A percentile compares a stretch with the other conserved stretches of the same genome.
Evolutionary conservation across 1,139 yeast genomes (phyloP).

Genomic region (Oligophagozyma castellii): DNA sequence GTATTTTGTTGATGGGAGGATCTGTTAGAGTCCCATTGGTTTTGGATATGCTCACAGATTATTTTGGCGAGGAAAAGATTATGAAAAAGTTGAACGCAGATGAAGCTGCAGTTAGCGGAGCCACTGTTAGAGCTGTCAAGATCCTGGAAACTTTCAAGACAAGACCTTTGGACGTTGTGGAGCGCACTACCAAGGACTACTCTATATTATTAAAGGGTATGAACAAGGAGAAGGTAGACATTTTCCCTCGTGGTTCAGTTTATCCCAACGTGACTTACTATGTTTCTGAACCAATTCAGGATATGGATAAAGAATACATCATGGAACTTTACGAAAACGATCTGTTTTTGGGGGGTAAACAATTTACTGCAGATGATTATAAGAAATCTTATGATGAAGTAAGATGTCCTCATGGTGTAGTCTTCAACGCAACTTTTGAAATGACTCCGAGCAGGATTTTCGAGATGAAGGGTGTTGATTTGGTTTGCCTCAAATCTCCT

Average conservation of each 20-base stretch:
- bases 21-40: slow-evolving; percentile 84
- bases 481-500: slow-evolving; percentile 30
- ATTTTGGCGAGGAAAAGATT: slow-evolving; percentile 48
- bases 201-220: slow-evolving; percentile 26
- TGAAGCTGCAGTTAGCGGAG: slow-evolving; percentile 86
- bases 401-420: slow-evolving; percentile 33
- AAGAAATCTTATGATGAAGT: slow-evolving; percentile 28
- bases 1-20: slow-evolving; percentile 83
- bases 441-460: slow-evolving; percentile 40
- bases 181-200: slow-evolving; percentile 36
- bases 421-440: slow-evolving; percentile 32
- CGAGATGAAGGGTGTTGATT: slow-evolving; percentile 29
- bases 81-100: slow-evolving; percentile 93
- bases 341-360: slow-evolving; percentile 30
- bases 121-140: slow-evolving; percentile 67
- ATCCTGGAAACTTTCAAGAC: slow-evolving; percentile 47
- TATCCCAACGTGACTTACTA: slow-evolving; percentile 15
- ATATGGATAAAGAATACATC: slow-evolving; percentile 23
- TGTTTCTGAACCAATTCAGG: slow-evolving; percentile 8
- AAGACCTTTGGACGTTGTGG: slow-evolving; percentile 43
- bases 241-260: slow-evolving; percentile 33
- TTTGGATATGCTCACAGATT: slow-evolving; percentile 40
- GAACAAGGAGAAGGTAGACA: slow-evolving; percentile 15
- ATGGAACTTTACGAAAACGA: slow-evolving; percentile 46
- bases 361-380: slow-evolving; percentile 16